Evolutionary conservation across 2,329 filamentous ascomycete genomes (phyloP).

Genomic region (Verticillium klebahnii): DNA sequence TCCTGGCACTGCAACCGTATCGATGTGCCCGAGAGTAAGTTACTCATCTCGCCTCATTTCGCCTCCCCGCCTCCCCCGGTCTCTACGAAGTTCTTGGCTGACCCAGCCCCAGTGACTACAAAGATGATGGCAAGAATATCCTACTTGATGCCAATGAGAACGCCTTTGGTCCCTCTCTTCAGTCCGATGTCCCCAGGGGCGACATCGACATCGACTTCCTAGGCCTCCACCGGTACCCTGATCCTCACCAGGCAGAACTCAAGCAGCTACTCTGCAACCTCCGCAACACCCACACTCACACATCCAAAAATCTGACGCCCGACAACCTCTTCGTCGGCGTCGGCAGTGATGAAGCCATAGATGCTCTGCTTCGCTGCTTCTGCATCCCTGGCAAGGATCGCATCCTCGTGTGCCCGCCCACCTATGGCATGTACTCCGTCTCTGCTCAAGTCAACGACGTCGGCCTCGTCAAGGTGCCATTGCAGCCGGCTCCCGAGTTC

Average conservation of each 20-base stretch:
- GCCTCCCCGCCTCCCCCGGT: neutral
- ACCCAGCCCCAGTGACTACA: conserved; percentile 73
- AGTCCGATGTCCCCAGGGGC: conserved; percentile 41
- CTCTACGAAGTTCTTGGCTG: neutral
- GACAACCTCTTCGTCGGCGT: conserved; percentile 92
- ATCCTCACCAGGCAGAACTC: conserved; percentile 85
- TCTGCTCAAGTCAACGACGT: conserved; percentile 94
- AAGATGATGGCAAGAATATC: conserved; percentile 93
- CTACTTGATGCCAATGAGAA: conserved; percentile 98
- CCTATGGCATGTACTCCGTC: conserved; percentile 97
- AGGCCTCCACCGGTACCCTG: conserved; percentile 88
- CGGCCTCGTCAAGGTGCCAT: conserved; percentile 76
- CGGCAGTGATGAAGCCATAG: conserved; percentile 94
- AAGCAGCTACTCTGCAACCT: conserved; percentile 84
- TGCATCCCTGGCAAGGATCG: conserved; percentile 82
- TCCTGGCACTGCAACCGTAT: conserved; percentile 71
- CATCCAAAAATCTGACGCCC: conserved; percentile 65
- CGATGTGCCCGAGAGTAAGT: conserved; percentile 77
- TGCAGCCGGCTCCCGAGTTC: conserved; percentile 69
- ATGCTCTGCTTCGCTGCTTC: conserved; percentile 89
- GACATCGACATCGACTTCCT: conserved; percentile 60
- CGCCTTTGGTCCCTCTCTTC: conserved; percentile 80
- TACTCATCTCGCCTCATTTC: neutral
- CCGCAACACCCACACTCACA: conserved; percentile 82
- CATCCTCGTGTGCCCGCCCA: conserved; percentile 92